A percentile compares a stretch with the other conserved stretches of the same genome.
phyloP scores from a whole-genome alignment of 306 rosid species.

The Quercus gilva region DNA sequence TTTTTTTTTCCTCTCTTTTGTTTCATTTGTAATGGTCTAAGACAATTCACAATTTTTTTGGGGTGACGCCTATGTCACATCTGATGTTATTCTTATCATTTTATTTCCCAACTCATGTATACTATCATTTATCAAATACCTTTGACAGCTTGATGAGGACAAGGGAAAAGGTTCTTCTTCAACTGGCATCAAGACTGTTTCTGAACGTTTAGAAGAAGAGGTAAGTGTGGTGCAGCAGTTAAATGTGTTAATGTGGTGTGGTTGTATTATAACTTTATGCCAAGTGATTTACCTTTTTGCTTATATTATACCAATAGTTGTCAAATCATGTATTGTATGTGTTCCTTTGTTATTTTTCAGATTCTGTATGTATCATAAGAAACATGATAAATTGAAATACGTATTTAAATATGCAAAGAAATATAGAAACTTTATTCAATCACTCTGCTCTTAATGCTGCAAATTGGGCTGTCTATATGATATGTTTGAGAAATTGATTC shows the following conservation, averaged over 20 bases:
- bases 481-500: background rate
- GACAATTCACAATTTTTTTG: background rate
- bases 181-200: slow-evolving; percentile 53
- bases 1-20: slow-evolving; percentile 3
- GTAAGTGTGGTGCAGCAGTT: slow-evolving; percentile 30
- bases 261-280: background rate
- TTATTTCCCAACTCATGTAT: slow-evolving; percentile 11
- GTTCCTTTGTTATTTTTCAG: background rate
- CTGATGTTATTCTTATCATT: background rate
- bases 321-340: background rate
- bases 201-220: slow-evolving; percentile 90
- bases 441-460: background rate
- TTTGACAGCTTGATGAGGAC: slow-evolving; percentile 73
- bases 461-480: background rate
- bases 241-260: background rate
- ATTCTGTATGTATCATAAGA: background rate
- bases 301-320: background rate
- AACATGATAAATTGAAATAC: background rate
- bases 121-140: slow-evolving; percentile 16
- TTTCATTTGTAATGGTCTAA: background rate
- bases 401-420: background rate
- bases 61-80: background rate
- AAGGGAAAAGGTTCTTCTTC: slow-evolving; percentile 69
- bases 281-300: background rate
- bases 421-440: background rate